Evolutionary conservation across 2,329 filamentous ascomycete genomes (phyloP).

Genomic region (Macrophomina phaseolina): DNA sequence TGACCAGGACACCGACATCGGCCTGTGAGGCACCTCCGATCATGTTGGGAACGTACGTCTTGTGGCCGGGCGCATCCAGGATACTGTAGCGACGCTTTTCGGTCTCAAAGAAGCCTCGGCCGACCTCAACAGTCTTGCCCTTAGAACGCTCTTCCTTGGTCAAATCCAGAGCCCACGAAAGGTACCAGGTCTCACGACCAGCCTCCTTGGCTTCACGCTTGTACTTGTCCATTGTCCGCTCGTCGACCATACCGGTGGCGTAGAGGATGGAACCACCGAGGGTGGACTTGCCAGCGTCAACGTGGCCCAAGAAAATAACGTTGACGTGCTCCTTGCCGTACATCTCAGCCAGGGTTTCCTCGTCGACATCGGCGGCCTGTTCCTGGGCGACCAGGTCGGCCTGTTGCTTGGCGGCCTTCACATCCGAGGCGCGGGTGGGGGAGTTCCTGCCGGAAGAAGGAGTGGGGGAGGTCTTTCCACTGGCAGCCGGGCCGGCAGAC

Average conservation of each 20-base stretch:
- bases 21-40: conserved; percentile 79
- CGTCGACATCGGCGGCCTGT: conserved; percentile 77
- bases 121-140: conserved; percentile 98
- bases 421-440: conserved; percentile 64
- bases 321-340: conserved; percentile 95
- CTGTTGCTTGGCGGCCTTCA: conserved; percentile 65
- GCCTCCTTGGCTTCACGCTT: conserved; percentile 95
- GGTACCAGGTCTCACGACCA: conserved; percentile 97
- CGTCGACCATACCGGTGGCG: conserved; percentile 97
- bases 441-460: conserved; percentile 85
- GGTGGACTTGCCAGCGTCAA: conserved; percentile 97
- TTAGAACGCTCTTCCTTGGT: conserved; percentile 96
- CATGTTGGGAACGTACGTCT: conserved; percentile 98
- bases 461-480: conserved; percentile 77
- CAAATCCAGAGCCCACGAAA: conserved; percentile 97
- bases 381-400: conserved; percentile 85
- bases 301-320: conserved; percentile 97
- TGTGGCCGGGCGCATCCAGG: conserved; percentile 94
- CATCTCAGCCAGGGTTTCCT: conserved; percentile 89
- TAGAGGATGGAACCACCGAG: conserved; percentile 93
- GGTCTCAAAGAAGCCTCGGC: conserved; percentile 94
- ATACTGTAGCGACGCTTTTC: conserved; percentile 97
- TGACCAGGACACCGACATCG: conserved; percentile 84
- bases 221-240: conserved; percentile 97
- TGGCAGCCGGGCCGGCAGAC: conserved; percentile 54